Percentiles rank a stretch among this genome's conserved stretches.
Conservation (phyloP, 176 grass and related monocot genomes). For the Avena sativa region DNA sequence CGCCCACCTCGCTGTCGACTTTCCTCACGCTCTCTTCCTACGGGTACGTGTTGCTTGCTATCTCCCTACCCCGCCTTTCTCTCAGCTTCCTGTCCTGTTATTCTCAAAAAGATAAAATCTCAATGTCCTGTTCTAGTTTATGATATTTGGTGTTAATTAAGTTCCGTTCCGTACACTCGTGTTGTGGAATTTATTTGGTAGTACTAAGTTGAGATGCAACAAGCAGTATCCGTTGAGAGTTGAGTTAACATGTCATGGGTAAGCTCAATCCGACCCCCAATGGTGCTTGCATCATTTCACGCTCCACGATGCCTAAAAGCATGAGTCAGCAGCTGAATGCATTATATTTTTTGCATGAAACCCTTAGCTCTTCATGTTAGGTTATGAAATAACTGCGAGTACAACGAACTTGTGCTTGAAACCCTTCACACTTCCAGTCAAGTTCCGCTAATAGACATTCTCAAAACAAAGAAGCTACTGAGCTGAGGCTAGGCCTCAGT, state of each 20-base stretch:
- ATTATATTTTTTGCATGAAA: not conserved
- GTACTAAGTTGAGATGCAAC: not conserved
- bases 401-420: too few species aligned
- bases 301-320: not conserved
- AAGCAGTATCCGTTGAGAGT: not conserved
- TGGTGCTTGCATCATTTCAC: not conserved
- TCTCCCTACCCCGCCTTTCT: not conserved
- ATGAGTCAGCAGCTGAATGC: not conserved
- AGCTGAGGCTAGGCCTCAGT: too few species aligned
- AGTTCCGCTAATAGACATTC: too few species aligned
- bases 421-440: too few species aligned
- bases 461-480: too few species aligned
- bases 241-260: not conserved
- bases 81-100: not conserved
- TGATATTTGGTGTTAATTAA: not conserved
- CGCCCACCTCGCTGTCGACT: slow-evolving; percentile 85
- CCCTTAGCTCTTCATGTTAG: not conserved
- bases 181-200: not conserved
- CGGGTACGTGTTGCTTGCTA: slow-evolving; percentile 38
- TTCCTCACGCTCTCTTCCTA: slow-evolving; percentile 79
- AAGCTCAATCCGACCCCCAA: not conserved
- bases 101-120: too few species aligned
- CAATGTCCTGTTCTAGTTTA: not conserved
- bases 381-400: not conserved
- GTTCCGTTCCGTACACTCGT: not conserved